These are phyloP conservation scores for Penicillium riverlandense DNA, from an alignment of 495 filamentous ascomycete species.

Conservation along the genomic window DNA sequence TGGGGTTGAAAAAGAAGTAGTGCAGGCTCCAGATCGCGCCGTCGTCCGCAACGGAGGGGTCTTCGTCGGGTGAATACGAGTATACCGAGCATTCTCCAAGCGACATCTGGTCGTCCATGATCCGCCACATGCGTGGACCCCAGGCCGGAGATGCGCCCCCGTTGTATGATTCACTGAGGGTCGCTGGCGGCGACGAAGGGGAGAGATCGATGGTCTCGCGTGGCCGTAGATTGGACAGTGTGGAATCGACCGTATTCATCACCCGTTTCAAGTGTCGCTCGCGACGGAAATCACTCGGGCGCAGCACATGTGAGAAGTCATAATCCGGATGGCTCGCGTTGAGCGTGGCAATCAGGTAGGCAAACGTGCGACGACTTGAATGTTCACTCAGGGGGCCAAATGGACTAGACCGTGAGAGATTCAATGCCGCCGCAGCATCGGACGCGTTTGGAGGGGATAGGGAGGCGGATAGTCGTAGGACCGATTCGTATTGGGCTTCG, in stretches of 20 bases:
- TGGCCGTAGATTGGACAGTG: constrained; percentile 75
- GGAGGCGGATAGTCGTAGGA: constrained; percentile 72
- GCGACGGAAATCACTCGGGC: constrained; percentile 78
- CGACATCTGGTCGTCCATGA: constrained; percentile 87
- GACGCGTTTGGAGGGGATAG: constrained; percentile 67
- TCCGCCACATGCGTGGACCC: constrained; percentile 82
- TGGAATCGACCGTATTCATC: constrained; percentile 79
- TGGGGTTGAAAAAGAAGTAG: constrained; percentile 96
- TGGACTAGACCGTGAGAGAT: constrained; percentile 75
- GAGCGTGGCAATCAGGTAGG: constrained; percentile 94
- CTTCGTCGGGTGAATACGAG: constrained; percentile 74
- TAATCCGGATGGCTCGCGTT: constrained; percentile 97
- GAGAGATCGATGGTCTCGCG: constrained; percentile 40
- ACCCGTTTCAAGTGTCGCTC: constrained; percentile 67
- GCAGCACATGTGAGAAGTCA: constrained; percentile 86
- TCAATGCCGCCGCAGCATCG: constrained; percentile 49
- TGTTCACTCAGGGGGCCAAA: constrained; percentile 85
- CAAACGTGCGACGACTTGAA: constrained; percentile 83
- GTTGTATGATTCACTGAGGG: constrained; percentile 37
- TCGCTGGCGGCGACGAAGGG: constrained; percentile 33
- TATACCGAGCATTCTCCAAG: constrained; percentile 80
- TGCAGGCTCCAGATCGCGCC: constrained; percentile 90
- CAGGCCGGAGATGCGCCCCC: constrained; percentile 44
- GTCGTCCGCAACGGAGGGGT: constrained; percentile 85
- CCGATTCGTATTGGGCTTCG: constrained; percentile 80